Base-by-base conservation (phyloP, 164 flowering plant genomes). In the Kalanchoe fedtschenkoi region DNA sequence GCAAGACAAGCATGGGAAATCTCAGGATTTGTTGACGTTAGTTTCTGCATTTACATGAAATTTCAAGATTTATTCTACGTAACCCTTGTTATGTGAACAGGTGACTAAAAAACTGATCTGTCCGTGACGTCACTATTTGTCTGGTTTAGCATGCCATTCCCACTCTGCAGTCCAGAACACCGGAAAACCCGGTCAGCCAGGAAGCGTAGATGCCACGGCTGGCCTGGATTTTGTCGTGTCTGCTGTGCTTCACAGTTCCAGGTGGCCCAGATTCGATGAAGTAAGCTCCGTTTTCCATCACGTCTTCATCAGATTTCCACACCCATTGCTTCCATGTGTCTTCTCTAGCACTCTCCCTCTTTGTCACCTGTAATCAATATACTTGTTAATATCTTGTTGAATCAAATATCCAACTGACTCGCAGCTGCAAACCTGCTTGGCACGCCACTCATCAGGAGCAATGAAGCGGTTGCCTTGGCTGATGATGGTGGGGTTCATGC, bases 381-480 rank as follows among this genome's bases (percentile, higher is more conserved):
- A n/a, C n/a, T n/a, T n/a, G 32, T 51, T 51, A 22, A 3, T 19
- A 7, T 1, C 21, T 22, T 19, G 54, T 22, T 47, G 2, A 17
- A 10, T 11, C 10, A 26, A 17, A 11, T 51, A 16, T 51, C 15
- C 4, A 21, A 10, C 32, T 24, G 14, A 10, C 13, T 6, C 26
- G 2, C 32, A 51, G 30, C 11, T 10, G 32, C 13, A 2, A 24
- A 22, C 56, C 56, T 51, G 32, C 14, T 51, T 51, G 32, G 56
- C 56, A 11, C n/a, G 56, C 56, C 1, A 16, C 15, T 51, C 26
- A 17, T 24, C 0, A 24, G 56, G 56, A 16, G 56, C 56, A 51
- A 51, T 51, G 56, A 51, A 51, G 17, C 56, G 56, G 32, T 51
- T 51, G 28, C 56, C 56, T 51, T 51, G 56, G 56, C 56, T 51